phyloP scores from a whole-genome alignment of 1,139 yeast genomes.

The Taphrina pruni region DNA sequence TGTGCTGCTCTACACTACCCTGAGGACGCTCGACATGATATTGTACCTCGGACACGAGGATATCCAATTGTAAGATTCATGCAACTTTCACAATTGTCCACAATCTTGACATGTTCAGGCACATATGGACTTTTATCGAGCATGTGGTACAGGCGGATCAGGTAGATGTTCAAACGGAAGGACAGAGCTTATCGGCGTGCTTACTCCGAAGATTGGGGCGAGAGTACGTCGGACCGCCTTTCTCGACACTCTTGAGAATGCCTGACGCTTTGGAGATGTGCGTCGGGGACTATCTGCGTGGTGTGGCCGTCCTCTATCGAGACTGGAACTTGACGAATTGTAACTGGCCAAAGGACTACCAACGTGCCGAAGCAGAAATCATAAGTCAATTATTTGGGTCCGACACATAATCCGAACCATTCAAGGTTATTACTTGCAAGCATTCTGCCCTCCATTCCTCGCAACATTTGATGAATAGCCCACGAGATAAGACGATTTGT shows the following conservation, averaged over 20 bases:
- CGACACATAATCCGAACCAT: no score
- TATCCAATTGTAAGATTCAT: conserved; percentile 61
- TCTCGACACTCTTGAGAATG: conserved; percentile 9
- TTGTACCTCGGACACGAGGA: conserved; percentile 74
- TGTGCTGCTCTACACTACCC: conserved; percentile 60
- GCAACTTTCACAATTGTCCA: background rate
- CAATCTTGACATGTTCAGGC: background rate
- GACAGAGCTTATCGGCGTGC: background rate
- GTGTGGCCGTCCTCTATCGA: background rate
- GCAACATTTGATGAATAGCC: no score
- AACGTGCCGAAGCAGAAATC: conserved; percentile 3
- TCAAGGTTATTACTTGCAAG: no score
- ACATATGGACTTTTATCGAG: conserved; percentile 16
- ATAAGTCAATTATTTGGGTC: background rate
- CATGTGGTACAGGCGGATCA: background rate
- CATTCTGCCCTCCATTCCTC: no score
- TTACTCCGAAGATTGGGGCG: background rate
- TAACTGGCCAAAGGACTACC: background rate
- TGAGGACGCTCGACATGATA: conserved; percentile 78
- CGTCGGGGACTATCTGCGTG: conserved; percentile 13
- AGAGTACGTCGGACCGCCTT: conserved; percentile 2
- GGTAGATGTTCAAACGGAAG: background rate
- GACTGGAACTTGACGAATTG: conserved; percentile 8
- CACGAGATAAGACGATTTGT: no score
- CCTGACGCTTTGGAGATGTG: conserved; percentile 8